These are phyloP conservation scores for Tulasnella sp. DNA, from an alignment of 768 basidiomycete species.

Conservation along the genomic window DNA sequence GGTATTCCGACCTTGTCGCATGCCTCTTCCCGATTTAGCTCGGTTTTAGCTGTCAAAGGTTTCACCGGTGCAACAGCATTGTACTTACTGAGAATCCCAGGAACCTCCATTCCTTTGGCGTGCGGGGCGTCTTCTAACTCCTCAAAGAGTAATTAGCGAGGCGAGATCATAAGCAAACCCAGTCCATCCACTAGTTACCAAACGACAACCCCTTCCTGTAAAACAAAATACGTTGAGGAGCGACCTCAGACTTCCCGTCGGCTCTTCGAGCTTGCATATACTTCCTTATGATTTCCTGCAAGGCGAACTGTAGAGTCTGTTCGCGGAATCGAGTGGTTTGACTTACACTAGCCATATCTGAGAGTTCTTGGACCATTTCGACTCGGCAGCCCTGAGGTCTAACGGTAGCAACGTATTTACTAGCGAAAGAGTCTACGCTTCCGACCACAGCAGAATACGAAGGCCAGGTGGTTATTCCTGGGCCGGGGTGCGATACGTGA, in stretches of 20 bases:
- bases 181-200: neutral
- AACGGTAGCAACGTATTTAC: slow-evolving; percentile 54
- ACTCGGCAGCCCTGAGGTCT: slow-evolving; percentile 55
- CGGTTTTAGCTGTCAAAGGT: no score
- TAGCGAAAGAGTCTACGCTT: slow-evolving; percentile 62
- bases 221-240: slow-evolving; percentile 10
- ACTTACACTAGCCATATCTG: neutral
- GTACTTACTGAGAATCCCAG: neutral
- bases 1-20: neutral
- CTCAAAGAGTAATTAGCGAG: neutral
- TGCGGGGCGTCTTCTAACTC: no score
- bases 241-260: neutral
- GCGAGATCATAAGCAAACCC: neutral
- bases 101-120: neutral
- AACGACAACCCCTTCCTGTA: slow-evolving; percentile 14
- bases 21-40: neutral
- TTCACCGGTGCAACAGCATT: neutral
- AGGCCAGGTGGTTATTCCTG: slow-evolving; percentile 67
- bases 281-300: slow-evolving; percentile 8
- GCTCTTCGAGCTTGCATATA: slow-evolving; percentile 8
- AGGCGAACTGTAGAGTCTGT: neutral
- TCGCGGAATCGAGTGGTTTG: neutral
- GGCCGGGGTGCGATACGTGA: slow-evolving; percentile 45
- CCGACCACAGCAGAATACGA: slow-evolving; percentile 74
- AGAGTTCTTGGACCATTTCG: slow-evolving; percentile 46